Evolutionary conservation across 768 basidiomycete genomes (phyloP), one percentile per base, ranked within the genome.

Genomic region (Lactifluus echinatus): DNA sequence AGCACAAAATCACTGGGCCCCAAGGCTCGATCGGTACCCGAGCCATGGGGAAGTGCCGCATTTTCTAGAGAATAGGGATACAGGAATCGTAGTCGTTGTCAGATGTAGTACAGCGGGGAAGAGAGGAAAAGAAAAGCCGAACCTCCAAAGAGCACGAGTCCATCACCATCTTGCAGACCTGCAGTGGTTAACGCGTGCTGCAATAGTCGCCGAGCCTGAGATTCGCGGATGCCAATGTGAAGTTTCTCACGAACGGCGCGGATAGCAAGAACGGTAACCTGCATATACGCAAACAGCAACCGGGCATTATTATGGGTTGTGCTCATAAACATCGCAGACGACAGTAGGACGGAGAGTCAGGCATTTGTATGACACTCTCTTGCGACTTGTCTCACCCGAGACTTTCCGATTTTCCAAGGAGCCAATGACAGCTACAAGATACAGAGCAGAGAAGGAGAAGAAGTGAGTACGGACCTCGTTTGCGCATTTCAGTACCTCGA

Each of bases 11-110:
- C 90, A 5, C 74, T 65, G 52, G 71, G 66, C 1, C 69, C 71
- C 12, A 93, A 73, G 0, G 65, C 64, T 31, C 83, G 78, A 66
- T 93, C 86, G 0, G 84, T 84, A 2, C 89, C 87, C 36, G 78
- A 75, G 6, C 90, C 93, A 67, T 93, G 92, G 3, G 90, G 91
- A 23, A 90, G 78, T 2, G 89, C 90, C 5, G 89, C 91, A 63
- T 93, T 88, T 57, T 87, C 91, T 93, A 67, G n/a, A n/a, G n/a
- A n/a, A 12, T 11, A 46, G 60, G 29, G 63, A 46, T 7, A 53
- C 33, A 24, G 26, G 40, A 31, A 33, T 3, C 14, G 15, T 23
- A 6, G 14, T 49, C 47, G 34, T 34, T 15, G 34, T 15, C 34
- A 7, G 33, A 17, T 5, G 15, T 1, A 17, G 1, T n/a, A 21